Base-by-base conservation (phyloP, 306 rosid genomes). In the barrel medic (Medicago truncatula) region DNA sequence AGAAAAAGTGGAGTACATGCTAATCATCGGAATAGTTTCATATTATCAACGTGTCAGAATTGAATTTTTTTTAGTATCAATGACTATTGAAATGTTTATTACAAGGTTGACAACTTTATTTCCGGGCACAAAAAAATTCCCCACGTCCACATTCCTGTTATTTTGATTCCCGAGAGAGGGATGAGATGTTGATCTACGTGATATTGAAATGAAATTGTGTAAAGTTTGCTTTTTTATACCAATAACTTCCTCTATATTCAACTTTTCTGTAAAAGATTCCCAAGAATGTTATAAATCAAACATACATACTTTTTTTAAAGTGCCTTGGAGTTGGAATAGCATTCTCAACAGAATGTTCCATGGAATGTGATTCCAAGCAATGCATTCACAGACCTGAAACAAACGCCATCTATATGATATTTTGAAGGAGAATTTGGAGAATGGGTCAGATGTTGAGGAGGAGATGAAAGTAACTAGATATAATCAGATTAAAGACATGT, bases 391-490 rank as follows among this genome's bases (percentile, higher is more conserved):
- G 23, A 58, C 64, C 38, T 10, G 63, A 57, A 57, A 10, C 36
- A 21, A 58, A 10, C 13, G 0, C 38, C 38, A 20, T 36, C 70
- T 23, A 38, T 40, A 44, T 57, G 63, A 67, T 25, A 66, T 58
- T 77, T 47, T 21, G 60, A 74, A 9, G 28, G 9, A 61, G 38
- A 16, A 16, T 20, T 39, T 64, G 63, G 62, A 73, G 71, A 41
- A 38, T 14, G 4, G 38, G 64, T 17, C 38, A 66, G 80, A 56
- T 52, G 10, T 76, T 65, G 58, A 56, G 61, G 61, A 40, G 64
- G 15, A 71, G n/a, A 66, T 18, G 46, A 67, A 66, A 36, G 43
- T 36, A 74, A 53, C 59, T 53, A 62, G 15, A 46, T 36, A 75
- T 31, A 52, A 6, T 46, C 52, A 17, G 20, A 52, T 16, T 52